Conservation (phyloP, 495 filamentous ascomycete species). For the Penicillium steckii region DNA sequence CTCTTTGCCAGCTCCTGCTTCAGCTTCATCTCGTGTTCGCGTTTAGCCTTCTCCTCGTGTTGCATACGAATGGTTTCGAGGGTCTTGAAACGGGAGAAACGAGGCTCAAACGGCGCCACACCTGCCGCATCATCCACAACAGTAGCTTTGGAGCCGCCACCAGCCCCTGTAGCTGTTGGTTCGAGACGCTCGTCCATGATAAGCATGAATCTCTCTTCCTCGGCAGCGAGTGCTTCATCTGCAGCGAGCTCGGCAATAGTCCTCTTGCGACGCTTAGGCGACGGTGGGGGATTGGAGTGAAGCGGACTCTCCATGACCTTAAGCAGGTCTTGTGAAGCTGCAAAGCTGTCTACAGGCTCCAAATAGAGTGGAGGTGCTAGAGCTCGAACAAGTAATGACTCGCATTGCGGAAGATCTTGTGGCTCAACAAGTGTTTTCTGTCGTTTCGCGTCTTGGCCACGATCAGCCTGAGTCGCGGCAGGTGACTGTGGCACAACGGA, state of each 20-base stretch:
- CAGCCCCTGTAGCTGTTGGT: constrained; percentile 53
- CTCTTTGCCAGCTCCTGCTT: constrained; percentile 49
- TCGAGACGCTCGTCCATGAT: constrained; percentile 83
- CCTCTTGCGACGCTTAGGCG: constrained; percentile 86
- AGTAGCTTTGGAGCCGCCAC: constrained; percentile 58
- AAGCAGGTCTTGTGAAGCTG: constrained; percentile 66
- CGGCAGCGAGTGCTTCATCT: constrained; percentile 85
- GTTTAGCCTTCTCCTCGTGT: constrained; percentile 66
- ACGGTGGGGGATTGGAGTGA: constrained; percentile 70
- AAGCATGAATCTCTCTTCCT: constrained; percentile 89
- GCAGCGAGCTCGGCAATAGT: constrained; percentile 92
- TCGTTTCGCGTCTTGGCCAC: constrained; percentile 61
- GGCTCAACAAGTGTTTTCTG: constrained; percentile 77
- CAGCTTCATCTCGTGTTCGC: constrained; percentile 64
- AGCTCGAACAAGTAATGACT: constrained; percentile 66
- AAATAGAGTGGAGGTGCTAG: constrained; percentile 75
- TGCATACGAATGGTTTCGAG: constrained; percentile 80
- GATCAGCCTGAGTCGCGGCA: constrained; percentile 52
- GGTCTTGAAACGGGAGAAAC: constrained; percentile 87
- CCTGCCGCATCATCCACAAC: constrained; percentile 74
- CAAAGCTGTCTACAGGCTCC: constrained; percentile 64
- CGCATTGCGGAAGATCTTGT: constrained; percentile 66
- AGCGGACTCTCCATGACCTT: constrained; percentile 70
- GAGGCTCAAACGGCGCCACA: constrained; percentile 70
- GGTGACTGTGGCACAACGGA: constrained; percentile 58